A percentile compares a stretch with the other conserved stretches of the same genome.
These are phyloP conservation scores for Leccinum uliginosum DNA, from an alignment of 768 basidiomycete genomes.

Conservation along the genomic window DNA sequence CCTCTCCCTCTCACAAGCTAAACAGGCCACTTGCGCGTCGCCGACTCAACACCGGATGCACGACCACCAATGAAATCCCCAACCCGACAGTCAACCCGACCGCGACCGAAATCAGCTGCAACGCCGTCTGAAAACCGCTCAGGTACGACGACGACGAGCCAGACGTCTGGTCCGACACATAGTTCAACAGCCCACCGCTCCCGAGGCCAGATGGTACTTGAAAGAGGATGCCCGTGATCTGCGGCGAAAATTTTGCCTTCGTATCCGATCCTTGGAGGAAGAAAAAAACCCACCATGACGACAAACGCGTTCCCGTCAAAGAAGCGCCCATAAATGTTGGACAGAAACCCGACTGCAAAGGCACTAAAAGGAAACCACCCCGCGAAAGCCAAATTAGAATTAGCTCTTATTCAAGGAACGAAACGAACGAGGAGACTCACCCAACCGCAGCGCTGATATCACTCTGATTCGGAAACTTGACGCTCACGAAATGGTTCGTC, in stretches of 20 bases:
- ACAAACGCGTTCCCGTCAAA: slow-evolving; percentile 75
- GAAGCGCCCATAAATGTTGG: slow-evolving; percentile 74
- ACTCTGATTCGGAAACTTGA: slow-evolving; percentile 58
- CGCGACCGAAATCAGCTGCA: slow-evolving; percentile 72
- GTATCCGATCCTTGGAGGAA: neutral
- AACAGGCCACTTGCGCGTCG: slow-evolving; percentile 58
- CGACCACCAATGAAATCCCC: slow-evolving; percentile 62
- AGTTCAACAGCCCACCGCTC: slow-evolving; percentile 74
- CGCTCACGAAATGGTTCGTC: slow-evolving; percentile 62
- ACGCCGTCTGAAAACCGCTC: slow-evolving; percentile 69
- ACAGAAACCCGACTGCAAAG: slow-evolving; percentile 75
- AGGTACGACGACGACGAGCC: slow-evolving; percentile 55
- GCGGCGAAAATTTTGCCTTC: neutral
- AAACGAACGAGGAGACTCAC: slow-evolving; percentile 26
- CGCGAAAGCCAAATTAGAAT: neutral
- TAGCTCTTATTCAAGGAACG: neutral
- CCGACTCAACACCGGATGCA: slow-evolving; percentile 59
- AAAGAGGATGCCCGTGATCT: slow-evolving; percentile 77
- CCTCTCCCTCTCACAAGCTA: slow-evolving; percentile 40
- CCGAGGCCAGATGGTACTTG: slow-evolving; percentile 82
- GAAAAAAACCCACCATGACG: slow-evolving; percentile 55
- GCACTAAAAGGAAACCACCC: slow-evolving; percentile 37
- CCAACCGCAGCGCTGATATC: slow-evolving; percentile 80
- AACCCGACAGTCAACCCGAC: slow-evolving; percentile 80
- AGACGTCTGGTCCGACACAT: slow-evolving; percentile 51